Evolutionary conservation across 306 rosid species (phyloP).

Genomic region (Trifolium repens): DNA sequence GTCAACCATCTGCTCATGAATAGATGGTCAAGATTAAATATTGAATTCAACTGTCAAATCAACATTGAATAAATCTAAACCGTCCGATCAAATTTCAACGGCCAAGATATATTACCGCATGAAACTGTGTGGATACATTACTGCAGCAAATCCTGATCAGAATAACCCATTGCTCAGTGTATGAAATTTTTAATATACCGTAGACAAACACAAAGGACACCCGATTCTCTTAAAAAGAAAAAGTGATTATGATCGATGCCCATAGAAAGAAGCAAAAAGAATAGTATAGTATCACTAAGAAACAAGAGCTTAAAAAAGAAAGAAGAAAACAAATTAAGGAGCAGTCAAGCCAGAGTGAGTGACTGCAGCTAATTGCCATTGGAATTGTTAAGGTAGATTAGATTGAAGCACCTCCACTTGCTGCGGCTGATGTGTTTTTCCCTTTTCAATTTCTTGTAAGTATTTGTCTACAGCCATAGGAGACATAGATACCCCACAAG

Average conservation of each 20-base stretch:
- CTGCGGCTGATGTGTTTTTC: constrained; percentile 45
- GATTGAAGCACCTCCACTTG: constrained; percentile 41
- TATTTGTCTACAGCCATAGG: constrained; percentile 34
- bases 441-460: constrained; percentile 41
- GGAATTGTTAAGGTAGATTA: constrained; percentile 37
- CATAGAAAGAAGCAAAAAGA: constrained; percentile 44
- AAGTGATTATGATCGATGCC: constrained; percentile 33
- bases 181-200: constrained; percentile 34
- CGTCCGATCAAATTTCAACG: too few relatives aligned
- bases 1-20: too few relatives aligned
- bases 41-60: too few relatives aligned
- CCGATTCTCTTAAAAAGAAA: constrained; percentile 36
- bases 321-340: constrained; percentile 43
- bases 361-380: constrained; percentile 28
- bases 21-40: too few relatives aligned
- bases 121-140: too few relatives aligned
- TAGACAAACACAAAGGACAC: constrained; percentile 46
- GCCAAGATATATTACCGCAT: too few relatives aligned
- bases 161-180: not conserved
- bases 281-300: constrained; percentile 32
- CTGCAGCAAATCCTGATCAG: too few relatives aligned
- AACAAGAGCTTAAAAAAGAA: constrained; percentile 42
- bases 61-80: too few relatives aligned
- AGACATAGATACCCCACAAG: constrained; percentile 48
- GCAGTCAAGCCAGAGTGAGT: constrained; percentile 21